Conservation (phyloP, 116 monocot species). For the Dioscorea cayenensis region DNA sequence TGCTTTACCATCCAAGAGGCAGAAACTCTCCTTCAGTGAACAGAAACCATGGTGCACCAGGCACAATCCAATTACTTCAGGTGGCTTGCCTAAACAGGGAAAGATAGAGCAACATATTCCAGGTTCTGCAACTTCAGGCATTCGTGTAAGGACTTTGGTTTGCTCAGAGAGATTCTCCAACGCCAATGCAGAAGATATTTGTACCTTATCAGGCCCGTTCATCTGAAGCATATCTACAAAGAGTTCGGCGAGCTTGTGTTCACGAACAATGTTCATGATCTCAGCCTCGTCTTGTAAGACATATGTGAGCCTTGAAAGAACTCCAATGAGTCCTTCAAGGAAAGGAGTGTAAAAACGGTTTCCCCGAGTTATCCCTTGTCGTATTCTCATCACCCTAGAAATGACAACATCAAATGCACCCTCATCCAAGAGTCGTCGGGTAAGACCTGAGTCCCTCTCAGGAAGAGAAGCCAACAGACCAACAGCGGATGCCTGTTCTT, state of each 20-base stretch:
- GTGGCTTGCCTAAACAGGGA: slow-evolving; percentile 35
- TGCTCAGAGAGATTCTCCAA: slow-evolving; percentile 73
- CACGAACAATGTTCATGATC: slow-evolving; percentile 31
- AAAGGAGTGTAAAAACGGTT: slow-evolving; percentile 47
- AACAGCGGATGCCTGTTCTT: slow-evolving; percentile 79
- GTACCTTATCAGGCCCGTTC: slow-evolving; percentile 67
- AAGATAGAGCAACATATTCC: slow-evolving; percentile 36
- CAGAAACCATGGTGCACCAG: slow-evolving; percentile 67
- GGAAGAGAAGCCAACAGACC: slow-evolving; percentile 73
- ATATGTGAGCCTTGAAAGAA: slow-evolving; percentile 75
- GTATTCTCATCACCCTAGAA: slow-evolving; percentile 41
- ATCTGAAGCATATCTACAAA: slow-evolving; percentile 69
- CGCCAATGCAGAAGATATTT: slow-evolving; percentile 54
- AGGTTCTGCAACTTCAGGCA: slow-evolving; percentile 31
- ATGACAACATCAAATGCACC: slow-evolving; percentile 54
- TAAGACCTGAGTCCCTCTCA: slow-evolving; percentile 51
- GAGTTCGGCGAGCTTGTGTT: slow-evolving; percentile 51
- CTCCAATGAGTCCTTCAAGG: slow-evolving; percentile 64
- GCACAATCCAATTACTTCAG: slow-evolving; percentile 35
- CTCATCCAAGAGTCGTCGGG: slow-evolving; percentile 44
- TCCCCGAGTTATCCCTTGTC: slow-evolving; percentile 45
- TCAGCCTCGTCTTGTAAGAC: slow-evolving; percentile 42
- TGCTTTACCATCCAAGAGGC: slow-evolving; percentile 60
- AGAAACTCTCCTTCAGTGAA: slow-evolving; percentile 70
- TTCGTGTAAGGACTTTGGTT: slow-evolving; percentile 41